Conservation (phyloP, 2,329 filamentous ascomycete genomes). For the Teratosphaeria zuluensis region DNA sequence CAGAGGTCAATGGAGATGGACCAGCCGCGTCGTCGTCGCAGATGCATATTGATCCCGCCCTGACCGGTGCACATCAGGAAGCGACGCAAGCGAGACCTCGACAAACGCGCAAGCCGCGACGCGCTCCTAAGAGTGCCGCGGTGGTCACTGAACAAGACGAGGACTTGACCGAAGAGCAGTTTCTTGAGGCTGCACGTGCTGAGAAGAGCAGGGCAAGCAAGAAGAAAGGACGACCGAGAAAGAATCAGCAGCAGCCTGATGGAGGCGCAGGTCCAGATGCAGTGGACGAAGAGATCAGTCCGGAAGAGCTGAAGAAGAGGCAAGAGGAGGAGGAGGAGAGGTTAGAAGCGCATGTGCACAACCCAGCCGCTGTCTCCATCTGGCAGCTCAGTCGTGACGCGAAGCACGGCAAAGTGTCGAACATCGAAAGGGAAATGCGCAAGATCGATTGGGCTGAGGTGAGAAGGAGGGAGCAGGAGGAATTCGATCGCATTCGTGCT, state of each 20-base stretch:
- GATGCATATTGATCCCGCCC: neutral
- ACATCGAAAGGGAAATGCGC: slow-evolving; percentile 62
- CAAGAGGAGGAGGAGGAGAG: slow-evolving; percentile 17
- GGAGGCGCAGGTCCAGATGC: slow-evolving; percentile 5
- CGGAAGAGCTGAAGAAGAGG: slow-evolving; percentile 6
- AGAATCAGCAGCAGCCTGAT: neutral
- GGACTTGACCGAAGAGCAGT: neutral
- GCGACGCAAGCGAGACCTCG: slow-evolving; percentile 8
- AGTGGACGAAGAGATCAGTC: slow-evolving; percentile 4
- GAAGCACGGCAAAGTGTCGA: slow-evolving; percentile 57
- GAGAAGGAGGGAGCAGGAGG: slow-evolving; percentile 3
- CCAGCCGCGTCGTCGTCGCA: slow-evolving; percentile 3
- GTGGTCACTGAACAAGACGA: neutral
- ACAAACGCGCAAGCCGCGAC: neutral
- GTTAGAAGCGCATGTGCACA: slow-evolving; percentile 41
- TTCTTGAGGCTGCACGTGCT: neutral
- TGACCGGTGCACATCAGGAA: slow-evolving; percentile 4
- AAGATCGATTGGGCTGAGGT: slow-evolving; percentile 52
- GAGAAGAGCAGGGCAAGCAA: neutral
- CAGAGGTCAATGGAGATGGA: slow-evolving; percentile 5
- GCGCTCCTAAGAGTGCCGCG: slow-evolving; percentile 1
- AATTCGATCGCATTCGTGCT: neutral
- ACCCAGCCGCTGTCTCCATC: slow-evolving; percentile 60
- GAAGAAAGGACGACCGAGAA: neutral
- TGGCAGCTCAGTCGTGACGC: slow-evolving; percentile 58